Percentiles rank a stretch among this genome's conserved stretches.
phyloP scores from a whole-genome alignment of 768 basidiomycete species.

The Porphyrellus cyaneotinctus region DNA sequence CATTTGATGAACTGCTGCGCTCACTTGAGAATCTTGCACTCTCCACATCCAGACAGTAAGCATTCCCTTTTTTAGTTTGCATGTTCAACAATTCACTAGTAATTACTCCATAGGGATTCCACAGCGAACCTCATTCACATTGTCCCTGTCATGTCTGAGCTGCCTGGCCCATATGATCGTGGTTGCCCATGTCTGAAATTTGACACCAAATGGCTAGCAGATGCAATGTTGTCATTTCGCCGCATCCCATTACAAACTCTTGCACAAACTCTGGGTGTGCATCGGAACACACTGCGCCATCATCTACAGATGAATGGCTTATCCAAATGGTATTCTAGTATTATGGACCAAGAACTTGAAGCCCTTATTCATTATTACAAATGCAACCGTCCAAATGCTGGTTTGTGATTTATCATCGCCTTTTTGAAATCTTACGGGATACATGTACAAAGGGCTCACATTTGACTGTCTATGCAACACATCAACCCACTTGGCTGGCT shows the following conservation, averaged over 20 bases:
- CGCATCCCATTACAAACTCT: background rate
- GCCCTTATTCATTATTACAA: slow-evolving; percentile 7
- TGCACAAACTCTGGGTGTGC: background rate
- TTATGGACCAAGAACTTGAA: background rate
- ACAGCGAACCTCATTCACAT: background rate
- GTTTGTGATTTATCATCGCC: slow-evolving; percentile 16
- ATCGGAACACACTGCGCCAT: background rate
- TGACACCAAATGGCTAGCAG: background rate
- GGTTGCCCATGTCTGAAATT: background rate
- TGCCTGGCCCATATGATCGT: background rate
- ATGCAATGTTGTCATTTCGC: background rate
- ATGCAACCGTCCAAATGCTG: slow-evolving; percentile 8
- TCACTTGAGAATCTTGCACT: background rate
- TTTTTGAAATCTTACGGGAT: slow-evolving; percentile 12
- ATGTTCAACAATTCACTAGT: background rate
- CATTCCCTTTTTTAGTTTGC: background rate
- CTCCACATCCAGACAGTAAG: background rate
- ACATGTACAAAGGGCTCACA: slow-evolving; percentile 10
- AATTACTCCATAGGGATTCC: background rate
- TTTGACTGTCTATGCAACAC: slow-evolving; percentile 4
- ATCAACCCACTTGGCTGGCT: slow-evolving; percentile 6
- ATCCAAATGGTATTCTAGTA: background rate
- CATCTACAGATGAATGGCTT: background rate
- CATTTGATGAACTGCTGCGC: background rate
- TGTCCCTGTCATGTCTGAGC: background rate